A percentile compares a stretch with the other conserved stretches of the same genome.
phyloP scores from a whole-genome alignment of 768 basidiomycete genomes.

The Termitomyces titanicus region DNA sequence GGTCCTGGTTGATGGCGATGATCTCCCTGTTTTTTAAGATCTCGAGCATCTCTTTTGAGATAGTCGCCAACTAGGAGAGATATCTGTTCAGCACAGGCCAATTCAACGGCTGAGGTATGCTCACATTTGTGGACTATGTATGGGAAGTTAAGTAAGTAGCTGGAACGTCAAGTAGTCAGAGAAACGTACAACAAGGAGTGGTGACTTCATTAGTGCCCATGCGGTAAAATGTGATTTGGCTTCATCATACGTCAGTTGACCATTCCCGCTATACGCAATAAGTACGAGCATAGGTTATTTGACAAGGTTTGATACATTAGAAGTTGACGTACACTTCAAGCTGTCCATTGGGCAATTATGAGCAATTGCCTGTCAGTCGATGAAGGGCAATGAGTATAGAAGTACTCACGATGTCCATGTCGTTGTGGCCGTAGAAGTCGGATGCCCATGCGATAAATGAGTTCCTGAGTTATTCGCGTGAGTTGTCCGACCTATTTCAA shows the following conservation, averaged over 20 bases:
- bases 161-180: not conserved
- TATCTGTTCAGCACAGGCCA: not conserved
- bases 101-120: not conserved
- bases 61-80: conserved; percentile 32
- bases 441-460: conserved; percentile 64
- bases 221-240: conserved; percentile 69
- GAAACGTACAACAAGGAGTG: conserved; percentile 41
- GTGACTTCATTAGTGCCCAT: conserved; percentile 68
- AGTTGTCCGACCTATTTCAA: not conserved
- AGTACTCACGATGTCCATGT: conserved; percentile 59
- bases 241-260: conserved; percentile 57
- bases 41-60: conserved; percentile 46
- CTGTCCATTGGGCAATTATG: conserved; percentile 22
- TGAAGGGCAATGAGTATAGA: not conserved
- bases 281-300: not conserved
- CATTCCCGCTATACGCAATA: conserved; percentile 55
- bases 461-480: conserved; percentile 35
- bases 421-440: conserved; percentile 66
- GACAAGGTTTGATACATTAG: not conserved
- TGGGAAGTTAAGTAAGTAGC: not conserved
- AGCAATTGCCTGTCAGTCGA: not conserved
- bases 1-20: conserved; percentile 67
- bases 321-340: conserved; percentile 45
- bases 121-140: conserved; percentile 16
- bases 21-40: conserved; percentile 65